Evolutionary conservation across 768 basidiomycete genomes (phyloP).

Genomic region (Boletus barrowsii): DNA sequence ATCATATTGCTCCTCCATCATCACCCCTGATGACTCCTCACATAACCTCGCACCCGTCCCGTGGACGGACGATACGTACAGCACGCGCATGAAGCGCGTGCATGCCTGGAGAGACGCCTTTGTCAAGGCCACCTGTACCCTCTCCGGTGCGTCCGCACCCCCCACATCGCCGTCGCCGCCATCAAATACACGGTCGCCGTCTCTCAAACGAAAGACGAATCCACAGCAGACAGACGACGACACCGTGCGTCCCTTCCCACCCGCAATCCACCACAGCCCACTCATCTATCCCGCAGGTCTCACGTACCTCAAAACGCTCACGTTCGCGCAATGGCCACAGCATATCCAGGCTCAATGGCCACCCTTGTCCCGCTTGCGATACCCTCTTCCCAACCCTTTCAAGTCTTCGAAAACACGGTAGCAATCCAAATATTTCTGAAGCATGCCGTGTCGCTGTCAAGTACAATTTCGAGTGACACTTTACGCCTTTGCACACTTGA

Average conservation of each 20-base stretch:
- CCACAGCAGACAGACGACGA: slow-evolving; percentile 41
- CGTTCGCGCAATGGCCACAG: slow-evolving; percentile 41
- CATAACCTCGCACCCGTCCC: slow-evolving; percentile 21
- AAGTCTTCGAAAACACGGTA: slow-evolving; percentile 60
- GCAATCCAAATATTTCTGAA: slow-evolving; percentile 50
- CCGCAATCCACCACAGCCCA: slow-evolving; percentile 1
- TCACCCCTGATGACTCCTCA: slow-evolving; percentile 38
- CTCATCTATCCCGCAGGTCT: slow-evolving; percentile 37
- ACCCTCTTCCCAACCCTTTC: slow-evolving; percentile 58
- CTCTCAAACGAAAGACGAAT: slow-evolving; percentile 48
- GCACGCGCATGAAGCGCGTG: slow-evolving; percentile 60
- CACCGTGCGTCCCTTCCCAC: slow-evolving; percentile 29
- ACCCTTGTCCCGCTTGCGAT: slow-evolving; percentile 76
- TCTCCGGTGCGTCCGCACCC: slow-evolving; percentile 37
- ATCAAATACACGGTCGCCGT: slow-evolving; percentile 28
- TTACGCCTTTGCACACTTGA: slow-evolving; percentile 1
- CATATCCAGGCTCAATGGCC: slow-evolving; percentile 41
- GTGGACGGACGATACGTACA: slow-evolving; percentile 49
- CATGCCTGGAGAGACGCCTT: slow-evolving; percentile 67
- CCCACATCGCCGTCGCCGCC: not conserved
- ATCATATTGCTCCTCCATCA: slow-evolving; percentile 72
- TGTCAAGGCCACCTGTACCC: slow-evolving; percentile 40
- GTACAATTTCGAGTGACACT: slow-evolving; percentile 60
- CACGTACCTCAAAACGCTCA: slow-evolving; percentile 57
- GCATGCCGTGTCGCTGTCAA: slow-evolving; percentile 73